Conservation (phyloP, 2,329 filamentous ascomycete genomes). For the Colletotrichum sp. region DNA sequence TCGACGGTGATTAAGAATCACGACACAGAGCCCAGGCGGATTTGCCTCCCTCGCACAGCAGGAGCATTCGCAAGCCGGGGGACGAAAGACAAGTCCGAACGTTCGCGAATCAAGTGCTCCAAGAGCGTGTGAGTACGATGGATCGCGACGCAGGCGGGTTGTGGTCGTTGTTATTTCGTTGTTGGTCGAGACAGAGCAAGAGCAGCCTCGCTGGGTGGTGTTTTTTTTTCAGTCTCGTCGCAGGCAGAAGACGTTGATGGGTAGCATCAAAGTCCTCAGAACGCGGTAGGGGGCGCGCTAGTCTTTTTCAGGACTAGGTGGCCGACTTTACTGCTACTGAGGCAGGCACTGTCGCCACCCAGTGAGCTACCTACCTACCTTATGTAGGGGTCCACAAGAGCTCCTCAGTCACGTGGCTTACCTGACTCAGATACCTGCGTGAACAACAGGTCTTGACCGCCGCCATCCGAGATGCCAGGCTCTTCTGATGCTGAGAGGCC, state of each 20-base stretch:
- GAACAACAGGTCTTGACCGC: background rate
- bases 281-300: constrained; percentile 3
- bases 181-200: background rate
- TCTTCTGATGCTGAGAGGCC: background rate
- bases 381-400: background rate
- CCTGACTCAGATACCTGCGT: background rate
- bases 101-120: background rate
- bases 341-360: background rate
- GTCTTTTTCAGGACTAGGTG: background rate
- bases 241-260: background rate
- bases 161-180: background rate
- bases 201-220: background rate
- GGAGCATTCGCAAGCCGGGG: background rate
- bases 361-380: background rate
- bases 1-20: constrained; percentile 14
- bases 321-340: background rate
- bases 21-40: constrained; percentile 13
- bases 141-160: background rate
- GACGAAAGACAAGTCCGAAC: background rate
- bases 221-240: background rate
- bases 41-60: constrained; percentile 13
- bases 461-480: background rate
- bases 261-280: background rate
- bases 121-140: background rate
- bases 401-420: background rate